Conservation (phyloP, 2,329 filamentous ascomycete genomes). For the Fusarium buharicum region DNA sequence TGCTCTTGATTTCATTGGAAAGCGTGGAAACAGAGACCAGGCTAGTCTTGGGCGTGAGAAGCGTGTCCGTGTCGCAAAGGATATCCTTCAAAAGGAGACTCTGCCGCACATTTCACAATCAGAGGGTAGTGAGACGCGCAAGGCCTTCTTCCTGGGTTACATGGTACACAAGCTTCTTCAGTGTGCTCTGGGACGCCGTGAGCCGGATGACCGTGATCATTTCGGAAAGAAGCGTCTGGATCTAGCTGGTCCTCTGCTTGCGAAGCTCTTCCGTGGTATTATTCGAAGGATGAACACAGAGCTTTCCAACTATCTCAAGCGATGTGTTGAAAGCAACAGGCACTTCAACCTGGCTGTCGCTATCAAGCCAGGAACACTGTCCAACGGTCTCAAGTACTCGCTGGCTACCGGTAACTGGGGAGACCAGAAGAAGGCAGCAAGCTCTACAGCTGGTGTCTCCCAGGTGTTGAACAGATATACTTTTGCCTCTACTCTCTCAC, state of each 20-base stretch:
- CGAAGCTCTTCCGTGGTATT: slow-evolving; percentile 94
- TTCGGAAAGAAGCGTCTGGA: slow-evolving; percentile 99
- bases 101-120: slow-evolving; percentile 95
- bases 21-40: slow-evolving; percentile 75
- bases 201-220: slow-evolving; percentile 97
- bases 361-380: slow-evolving; percentile 90
- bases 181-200: slow-evolving; percentile 89
- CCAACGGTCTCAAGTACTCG: slow-evolving; percentile 95
- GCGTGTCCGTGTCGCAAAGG: slow-evolving; percentile 90
- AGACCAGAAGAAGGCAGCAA: slow-evolving; percentile 97
- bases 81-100: slow-evolving; percentile 97
- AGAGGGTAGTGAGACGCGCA: slow-evolving; percentile 93
- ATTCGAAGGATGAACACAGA: slow-evolving; percentile 93
- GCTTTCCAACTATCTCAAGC: slow-evolving; percentile 88
- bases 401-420: slow-evolving; percentile 99
- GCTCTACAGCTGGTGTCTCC: slow-evolving; percentile 94
- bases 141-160: slow-evolving; percentile 98
- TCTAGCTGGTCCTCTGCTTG: slow-evolving; percentile 90
- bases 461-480: slow-evolving; percentile 98
- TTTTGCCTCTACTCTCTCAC: slow-evolving; percentile 94
- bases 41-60: slow-evolving; percentile 79
- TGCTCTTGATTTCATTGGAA: slow-evolving; percentile 94
- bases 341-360: slow-evolving; percentile 93
- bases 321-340: slow-evolving; percentile 87
- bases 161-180: slow-evolving; percentile 98